Base-by-base conservation (phyloP, 2,329 filamentous ascomycete genomes). In the Aspergillus pseudonomiae region DNA sequence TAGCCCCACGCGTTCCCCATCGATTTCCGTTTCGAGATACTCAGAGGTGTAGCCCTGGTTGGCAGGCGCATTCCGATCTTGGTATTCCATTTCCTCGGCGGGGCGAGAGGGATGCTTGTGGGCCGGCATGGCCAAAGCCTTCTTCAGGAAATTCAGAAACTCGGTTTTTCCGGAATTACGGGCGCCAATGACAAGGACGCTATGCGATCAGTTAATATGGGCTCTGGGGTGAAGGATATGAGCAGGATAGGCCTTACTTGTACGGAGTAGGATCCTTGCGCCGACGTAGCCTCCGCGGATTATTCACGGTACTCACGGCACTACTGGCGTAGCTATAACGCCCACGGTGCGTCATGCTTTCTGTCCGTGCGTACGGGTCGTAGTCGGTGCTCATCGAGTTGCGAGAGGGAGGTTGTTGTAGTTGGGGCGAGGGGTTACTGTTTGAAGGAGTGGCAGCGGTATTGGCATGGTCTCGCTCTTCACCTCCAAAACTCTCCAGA, bases 261-360 rank as follows among this genome's bases (percentile, higher is more conserved):
- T 98, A 97, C 0, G 95, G 93, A 12, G 94, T 97, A 10, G 95
- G 95, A 75, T 99, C 95, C 84, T 97, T 98, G 82, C 95, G 90
- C 83, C 94, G 91, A 72, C 95, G 89, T 69, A 98, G 90, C 75
- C 94, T 89, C 69, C 95, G 89, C 67, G 95, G 94, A 78, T 91
- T 97, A 82, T 97, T 97, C 81, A 97, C 88, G 64, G 92, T 91
- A 83, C 92, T 97, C 69, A 94, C 87, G 60, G 92, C 91, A 79
- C 91, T 96, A 81, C 92, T 96, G 62, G 94, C 93, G 80, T 97
- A 98, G 82, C 94, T 97, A 81, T 96, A 97, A 69, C 95, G 91
- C 65, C 94, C 93, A 71, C 95, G 93, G 79, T 98, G 90, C 71
- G 94, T 94, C 92, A 98, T 97, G 84, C 94, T 97, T 82, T 96